Base-by-base conservation (phyloP, 352 stramenopile genomes). In the Peronosclerospora sorghi region DNA sequence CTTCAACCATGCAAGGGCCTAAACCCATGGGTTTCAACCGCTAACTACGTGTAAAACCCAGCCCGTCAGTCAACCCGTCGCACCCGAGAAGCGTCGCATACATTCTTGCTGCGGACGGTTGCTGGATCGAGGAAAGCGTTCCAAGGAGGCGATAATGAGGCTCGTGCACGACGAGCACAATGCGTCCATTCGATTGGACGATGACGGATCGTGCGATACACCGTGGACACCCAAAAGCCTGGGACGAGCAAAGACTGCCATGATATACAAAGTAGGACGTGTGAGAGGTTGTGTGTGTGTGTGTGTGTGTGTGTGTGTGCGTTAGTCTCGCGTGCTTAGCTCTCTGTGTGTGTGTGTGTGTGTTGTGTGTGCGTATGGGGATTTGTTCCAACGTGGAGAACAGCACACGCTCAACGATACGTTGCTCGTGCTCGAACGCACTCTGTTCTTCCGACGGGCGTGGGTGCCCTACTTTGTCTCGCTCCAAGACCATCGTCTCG, bases 361-460 rank as follows among this genome's bases (percentile, higher is more conserved):
- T n/a, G n/a, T n/a, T n/a, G n/a, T n/a, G n/a, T n/a, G n/a, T n/a
- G n/a, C n/a, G 4, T 34, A 34, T 34, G 8, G 13, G 13, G 28
- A 34, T 34, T 30, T 30, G 26, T 12, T 12, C 7, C 4, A 13
- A 9, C 9, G 5, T 17, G 8, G 30, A 17, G 13, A 35, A n/a
- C 38, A 91, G 79, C 76, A 92, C 74, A 89, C 76, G 7, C 57
- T 92, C 20, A 92, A 92, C 44, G 79, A 92, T 51, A 88, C 72
- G 40, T 52, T 92, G 35, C 40, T 87, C 7, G 64, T 92, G 24
- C 44, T 85, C 27, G 74, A 89, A 53, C 73, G 70, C 50, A 86
- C 84, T 50, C 80, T 92, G 20, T 88, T 92, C 45, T 89, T 88
- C 50, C 86, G 88, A 51, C 64, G 45, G 35, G 76, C 81, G 42